phyloP scores from a whole-genome alignment of 108 stramenopile species.

The Schizochytrium sp. region DNA sequence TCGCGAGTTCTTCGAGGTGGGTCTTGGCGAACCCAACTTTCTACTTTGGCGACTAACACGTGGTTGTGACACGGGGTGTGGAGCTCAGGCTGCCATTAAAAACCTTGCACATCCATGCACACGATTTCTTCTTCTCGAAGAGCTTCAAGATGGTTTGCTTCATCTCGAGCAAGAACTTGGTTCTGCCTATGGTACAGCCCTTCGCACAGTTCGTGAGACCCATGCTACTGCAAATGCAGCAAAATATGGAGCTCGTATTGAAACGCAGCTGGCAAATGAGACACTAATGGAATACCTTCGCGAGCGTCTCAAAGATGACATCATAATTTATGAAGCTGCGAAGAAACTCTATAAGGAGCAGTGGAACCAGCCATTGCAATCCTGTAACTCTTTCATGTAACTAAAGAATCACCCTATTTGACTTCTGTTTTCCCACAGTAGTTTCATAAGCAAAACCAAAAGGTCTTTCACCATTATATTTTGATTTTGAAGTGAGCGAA shows the following conservation, averaged over 20 bases:
- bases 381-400: constrained; percentile 13
- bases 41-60: constrained; percentile 56
- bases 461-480: too few species aligned
- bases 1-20: constrained; percentile 40
- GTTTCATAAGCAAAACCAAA: too few species aligned
- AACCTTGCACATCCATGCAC: constrained; percentile 43
- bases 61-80: constrained; percentile 36
- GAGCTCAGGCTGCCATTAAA: constrained; percentile 26
- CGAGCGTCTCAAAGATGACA: constrained; percentile 30
- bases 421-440: too few species aligned
- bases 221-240: background rate
- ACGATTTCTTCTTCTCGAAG: constrained; percentile 27
- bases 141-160: constrained; percentile 26
- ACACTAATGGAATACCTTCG: constrained; percentile 40
- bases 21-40: constrained; percentile 55
- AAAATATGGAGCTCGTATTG: background rate
- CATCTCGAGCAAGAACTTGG: background rate
- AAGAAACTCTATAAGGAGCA: constrained; percentile 2
- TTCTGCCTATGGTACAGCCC: background rate
- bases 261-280: constrained; percentile 39
- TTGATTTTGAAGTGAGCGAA: too few species aligned
- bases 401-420: too few species aligned
- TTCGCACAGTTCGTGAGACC: background rate
- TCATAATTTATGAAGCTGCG: constrained; percentile 29
- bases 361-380: constrained; percentile 25